A percentile compares a stretch with the other conserved stretches of the same genome.
Conservation (phyloP, 2,329 filamentous ascomycete genomes). For the Botryotinia globosa region DNA sequence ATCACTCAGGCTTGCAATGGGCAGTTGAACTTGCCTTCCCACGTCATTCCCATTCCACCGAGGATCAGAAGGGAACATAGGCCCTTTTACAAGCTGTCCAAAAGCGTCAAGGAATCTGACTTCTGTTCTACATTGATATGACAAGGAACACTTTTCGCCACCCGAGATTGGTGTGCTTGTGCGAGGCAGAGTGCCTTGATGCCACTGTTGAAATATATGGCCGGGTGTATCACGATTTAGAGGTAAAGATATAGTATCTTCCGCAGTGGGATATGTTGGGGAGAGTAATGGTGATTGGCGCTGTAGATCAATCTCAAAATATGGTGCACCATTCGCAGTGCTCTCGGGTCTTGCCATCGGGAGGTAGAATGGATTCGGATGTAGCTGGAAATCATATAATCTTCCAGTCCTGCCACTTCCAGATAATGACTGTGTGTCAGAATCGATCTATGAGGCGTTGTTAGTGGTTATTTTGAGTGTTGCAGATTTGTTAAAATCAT, state of each 20-base stretch:
- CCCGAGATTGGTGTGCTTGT: not conserved
- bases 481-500: not conserved
- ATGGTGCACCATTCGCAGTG: not conserved
- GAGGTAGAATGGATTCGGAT: conserved; percentile 62
- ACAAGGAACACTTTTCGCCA: conserved; percentile 15
- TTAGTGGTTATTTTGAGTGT: not conserved
- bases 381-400: conserved; percentile 52
- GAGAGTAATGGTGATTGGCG: not conserved
- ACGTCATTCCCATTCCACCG: conserved; percentile 13
- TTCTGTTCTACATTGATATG: conserved; percentile 34
- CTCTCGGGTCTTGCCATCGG: conserved; percentile 31
- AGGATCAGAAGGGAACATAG: conserved; percentile 26
- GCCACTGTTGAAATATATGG: not conserved
- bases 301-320: not conserved
- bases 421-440: not conserved
- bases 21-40: conserved; percentile 18
- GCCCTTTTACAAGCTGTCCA: conserved; percentile 34
- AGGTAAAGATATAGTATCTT: not conserved
- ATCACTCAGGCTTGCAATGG: conserved; percentile 26
- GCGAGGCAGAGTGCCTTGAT: not conserved
- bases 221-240: not conserved
- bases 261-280: not conserved
- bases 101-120: conserved; percentile 34
- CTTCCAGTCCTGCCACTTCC: conserved; percentile 36
- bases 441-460: not conserved